These are phyloP conservation scores for Yamadazyma sp. DNA, from an alignment of 1,139 yeast genomes.

Conservation along the genomic window DNA sequence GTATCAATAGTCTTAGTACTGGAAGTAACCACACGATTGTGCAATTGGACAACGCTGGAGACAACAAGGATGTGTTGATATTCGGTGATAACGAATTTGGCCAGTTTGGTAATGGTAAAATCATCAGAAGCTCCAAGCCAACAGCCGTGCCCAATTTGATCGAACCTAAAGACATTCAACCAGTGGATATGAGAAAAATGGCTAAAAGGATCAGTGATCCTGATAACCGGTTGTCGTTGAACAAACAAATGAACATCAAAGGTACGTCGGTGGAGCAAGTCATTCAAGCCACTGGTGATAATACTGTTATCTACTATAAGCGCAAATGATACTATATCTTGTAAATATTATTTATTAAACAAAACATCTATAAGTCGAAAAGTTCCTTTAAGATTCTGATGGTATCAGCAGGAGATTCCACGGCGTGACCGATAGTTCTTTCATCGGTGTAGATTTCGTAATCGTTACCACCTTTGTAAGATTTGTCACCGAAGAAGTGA, in stretches of 20 bases:
- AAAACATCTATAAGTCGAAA: conserved; percentile 28
- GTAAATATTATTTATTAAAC: conserved; percentile 4
- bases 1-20: conserved; percentile 51
- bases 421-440: conserved; percentile 96
- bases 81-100: conserved; percentile 88
- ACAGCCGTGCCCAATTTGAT: conserved; percentile 51
- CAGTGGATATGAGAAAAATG: conserved; percentile 19
- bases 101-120: conserved; percentile 83
- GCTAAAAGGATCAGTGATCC: conserved; percentile 32
- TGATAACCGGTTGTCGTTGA: conserved; percentile 49
- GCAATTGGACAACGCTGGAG: conserved; percentile 49
- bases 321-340: conserved; percentile 6
- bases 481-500: conserved; percentile 98
- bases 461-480: conserved; percentile 97
- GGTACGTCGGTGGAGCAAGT: conserved; percentile 47
- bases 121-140: conserved; percentile 60
- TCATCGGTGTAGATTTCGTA: conserved; percentile 89
- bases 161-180: conserved; percentile 48
- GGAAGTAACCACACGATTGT: conserved; percentile 71
- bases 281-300: conserved; percentile 60
- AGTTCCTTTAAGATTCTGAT: conserved; percentile 73
- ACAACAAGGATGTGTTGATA: conserved; percentile 55
- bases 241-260: conserved; percentile 23
- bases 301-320: conserved; percentile 64
- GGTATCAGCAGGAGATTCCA: conserved; percentile 85